Evolutionary conservation across 2,329 filamentous ascomycete genomes (phyloP), one percentile per base, ranked within the genome.

Genomic region (Aspergillus udagawae): DNA sequence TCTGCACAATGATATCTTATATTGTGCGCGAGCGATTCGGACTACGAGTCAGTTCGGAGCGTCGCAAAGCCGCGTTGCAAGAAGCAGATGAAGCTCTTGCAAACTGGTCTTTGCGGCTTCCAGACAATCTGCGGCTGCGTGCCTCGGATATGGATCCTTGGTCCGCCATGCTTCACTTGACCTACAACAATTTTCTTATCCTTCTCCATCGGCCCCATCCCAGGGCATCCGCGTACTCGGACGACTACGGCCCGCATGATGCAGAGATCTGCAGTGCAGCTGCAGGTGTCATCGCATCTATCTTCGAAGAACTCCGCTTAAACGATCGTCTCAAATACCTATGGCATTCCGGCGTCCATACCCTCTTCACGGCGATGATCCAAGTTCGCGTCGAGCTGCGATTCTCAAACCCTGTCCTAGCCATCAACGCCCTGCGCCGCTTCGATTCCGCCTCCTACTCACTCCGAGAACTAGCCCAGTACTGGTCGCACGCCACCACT

Each of bases 1-100:
- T 83, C 0, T 83, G 80, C 58, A 74, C 79, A 21, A 79, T 83
- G 64, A 78, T 82, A 45, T 80, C 74, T 4, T 76, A 74, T 56
- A 72, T 77, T 25, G 69, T 77, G 53, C 71, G 75, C 20, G 74
- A 76, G 57, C 67, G 75, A 28, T 77, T 77, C 55, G 75, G 75
- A 7, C 61, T 77, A 21, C 69, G 71, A 29, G 72, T 75, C 48
- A 74, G 66, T 29, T 74, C 65, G 60, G 73, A 70, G 63, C 70
- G 73, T 45, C 73, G 74, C 48, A 77, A 76, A 61, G 74, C 72
- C 9, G 73, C 72, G 38, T 68, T 77, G 23, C 69, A 70, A 50
- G 72, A 76, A 59, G 75, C 75, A 7, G 75, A 77, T 54, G 73
- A 73, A 56, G 72, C 73, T 3, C 61, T 77, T 20, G 75, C 75